Evolutionary conservation across 2,329 filamentous ascomycete genomes (phyloP), one percentile per base, ranked within the genome.

Genomic region (Clathrospora elynae): DNA sequence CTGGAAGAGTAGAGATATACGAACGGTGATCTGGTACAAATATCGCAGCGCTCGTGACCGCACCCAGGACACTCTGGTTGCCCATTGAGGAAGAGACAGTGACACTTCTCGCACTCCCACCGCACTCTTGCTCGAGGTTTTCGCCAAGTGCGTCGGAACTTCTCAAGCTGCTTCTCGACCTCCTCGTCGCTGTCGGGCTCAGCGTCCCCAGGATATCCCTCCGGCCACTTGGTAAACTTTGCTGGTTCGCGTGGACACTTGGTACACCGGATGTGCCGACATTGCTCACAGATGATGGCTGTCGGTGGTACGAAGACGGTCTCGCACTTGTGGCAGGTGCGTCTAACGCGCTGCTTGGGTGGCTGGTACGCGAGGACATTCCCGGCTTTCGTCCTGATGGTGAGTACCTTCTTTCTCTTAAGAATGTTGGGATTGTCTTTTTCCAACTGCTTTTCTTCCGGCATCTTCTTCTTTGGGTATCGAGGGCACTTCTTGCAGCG

Each of bases 401-500:
- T 85, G 39, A 89, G 35, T 77, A 71, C 43, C 78, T 71, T 49
- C 78, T 76, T 58, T 52, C 66, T 59, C 53, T 57, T 64, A 32
- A 76, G 71, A 68, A 76, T 79, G 58, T 79, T 79, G 26, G 75
- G 72, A 9, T 33, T 34, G 23, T 55, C 41, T 18, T 41, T 49
- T 23, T 53, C 59, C 41, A 61, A 48, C 46, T 59, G 57, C 57
- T 68, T 71, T 25, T 70, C 65, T 55, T 51, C 60, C 36, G 59
- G 74, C 12, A 53, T 78, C 55, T 81, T 83, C 73, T 84, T 84
- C 38, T 80, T 75, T 22, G 90, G 90, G 59, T 86, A 82, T 41
- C 88, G 83, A 18, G 83, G 81, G 68, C 91, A 96, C 62, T 87
- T 84, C 63, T 82, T 86, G 80, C 91, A 96, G 55, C 88, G 83